Conservation (phyloP, 2,329 filamentous ascomycete genomes). For the Bipolaris sorokiniana region DNA sequence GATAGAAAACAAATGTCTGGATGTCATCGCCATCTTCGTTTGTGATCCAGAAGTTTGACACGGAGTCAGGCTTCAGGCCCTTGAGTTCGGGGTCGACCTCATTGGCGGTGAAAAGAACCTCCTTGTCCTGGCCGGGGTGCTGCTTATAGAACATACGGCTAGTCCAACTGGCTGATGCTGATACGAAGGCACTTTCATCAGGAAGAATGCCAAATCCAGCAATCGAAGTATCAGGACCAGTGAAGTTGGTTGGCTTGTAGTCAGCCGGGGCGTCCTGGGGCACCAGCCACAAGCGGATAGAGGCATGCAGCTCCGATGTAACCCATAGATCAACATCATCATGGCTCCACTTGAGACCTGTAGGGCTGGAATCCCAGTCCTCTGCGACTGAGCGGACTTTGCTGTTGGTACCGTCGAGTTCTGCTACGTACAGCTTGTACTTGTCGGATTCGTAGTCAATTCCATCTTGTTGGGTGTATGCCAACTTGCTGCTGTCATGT, state of each 20-base stretch:
- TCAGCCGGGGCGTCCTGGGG: constrained; percentile 62
- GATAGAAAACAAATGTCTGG: constrained; percentile 72
- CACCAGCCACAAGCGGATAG: constrained; percentile 62
- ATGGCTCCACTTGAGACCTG: constrained; percentile 36
- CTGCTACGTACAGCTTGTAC: constrained; percentile 56
- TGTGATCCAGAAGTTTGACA: constrained; percentile 72
- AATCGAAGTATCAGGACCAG: constrained; percentile 50
- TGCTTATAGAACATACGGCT: constrained; percentile 43
- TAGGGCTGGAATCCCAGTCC: constrained; percentile 45
- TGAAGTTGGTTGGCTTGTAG: constrained; percentile 52
- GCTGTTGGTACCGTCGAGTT: constrained; percentile 38
- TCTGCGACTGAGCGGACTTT: constrained; percentile 37
- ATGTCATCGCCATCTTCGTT: constrained; percentile 64
- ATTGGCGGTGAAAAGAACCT: constrained; percentile 63
- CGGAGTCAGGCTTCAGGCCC: constrained; percentile 66
- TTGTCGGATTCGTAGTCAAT: constrained; percentile 77
- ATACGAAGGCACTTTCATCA: constrained; percentile 59
- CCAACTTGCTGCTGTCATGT: constrained; percentile 71
- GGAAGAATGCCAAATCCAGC: constrained; percentile 61
- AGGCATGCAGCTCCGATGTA: constrained; percentile 40
- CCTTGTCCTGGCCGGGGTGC: constrained; percentile 40
- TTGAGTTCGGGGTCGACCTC: constrained; percentile 69
- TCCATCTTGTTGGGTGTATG: constrained; percentile 76
- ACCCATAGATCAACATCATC: constrained; percentile 44
- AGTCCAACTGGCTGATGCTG: constrained; percentile 41